Base-by-base conservation (phyloP, 2,329 filamentous ascomycete genomes). In the Hypoxylon sp. region DNA sequence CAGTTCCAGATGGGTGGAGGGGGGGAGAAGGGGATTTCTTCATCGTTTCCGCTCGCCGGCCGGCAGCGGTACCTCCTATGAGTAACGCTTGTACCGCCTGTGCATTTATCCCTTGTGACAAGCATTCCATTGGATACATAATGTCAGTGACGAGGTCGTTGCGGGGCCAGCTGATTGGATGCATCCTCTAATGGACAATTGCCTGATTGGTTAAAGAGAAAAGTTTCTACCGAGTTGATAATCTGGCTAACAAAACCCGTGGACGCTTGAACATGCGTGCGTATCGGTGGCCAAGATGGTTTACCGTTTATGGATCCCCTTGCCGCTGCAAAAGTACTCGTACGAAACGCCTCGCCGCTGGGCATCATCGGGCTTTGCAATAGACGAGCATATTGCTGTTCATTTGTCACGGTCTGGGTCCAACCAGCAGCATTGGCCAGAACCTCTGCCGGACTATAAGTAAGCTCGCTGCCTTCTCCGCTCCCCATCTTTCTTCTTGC, bases 31-130 rank as follows among this genome's bases (percentile, higher is more conserved):
- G 48, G 64, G 55, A 63, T 69, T 69, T 69, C 58, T 59, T 67
- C 52, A 41, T 63, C 43, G 45, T 57, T 61, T 65, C 65, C 61
- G 49, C 25, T 57, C 65, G 55, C 68, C 68, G 68, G 68, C 61
- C 67, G 65, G 65, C 64, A 66, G 17, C 53, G 58, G 61, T 65
- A 65, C 60, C 64, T 68, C 53, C 43, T 38, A 62, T 57, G 36
- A 56, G 49, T 51, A 52, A 50, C 52, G 50, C 62, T 53, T 46
- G 65, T 71, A 71, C 63, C 56, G 57, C 68, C 65, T 67, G 57
- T 69, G 68, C 65, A 71, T 71, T 71, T 69, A 71, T 71, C 68
- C 68, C 68, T 65, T 71, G 62, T 68, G 65, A 68, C 68, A 69
- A 60, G 68, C 65, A 67, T 69, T 60, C 62, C 57, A 71, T 69